Percentiles rank a stretch among this genome's conserved stretches.
These are phyloP conservation scores for Bolboschoenoplectus hybrid DNA, from an alignment of 202 grass and related monocot species.

Conservation along the genomic window DNA sequence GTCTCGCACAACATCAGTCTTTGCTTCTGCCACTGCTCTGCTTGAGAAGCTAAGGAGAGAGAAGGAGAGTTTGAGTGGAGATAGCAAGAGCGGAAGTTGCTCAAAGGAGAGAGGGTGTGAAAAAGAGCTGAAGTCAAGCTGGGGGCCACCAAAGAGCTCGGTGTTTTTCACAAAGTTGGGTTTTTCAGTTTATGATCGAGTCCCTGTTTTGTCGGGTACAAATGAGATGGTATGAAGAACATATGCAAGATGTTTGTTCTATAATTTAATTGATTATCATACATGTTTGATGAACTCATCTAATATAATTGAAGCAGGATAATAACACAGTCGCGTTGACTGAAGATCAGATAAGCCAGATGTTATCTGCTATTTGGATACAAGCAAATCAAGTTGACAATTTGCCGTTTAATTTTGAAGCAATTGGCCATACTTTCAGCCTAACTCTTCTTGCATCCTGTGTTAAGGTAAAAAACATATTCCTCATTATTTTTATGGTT, in stretches of 20 bases:
- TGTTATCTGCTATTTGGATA: constrained; percentile 90
- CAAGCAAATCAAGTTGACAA: constrained; percentile 83
- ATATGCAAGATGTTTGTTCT: neutral
- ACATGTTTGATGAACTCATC: neutral
- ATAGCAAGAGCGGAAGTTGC: constrained; percentile 56
- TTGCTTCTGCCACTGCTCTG: constrained; percentile 96
- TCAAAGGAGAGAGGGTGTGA: constrained; percentile 58
- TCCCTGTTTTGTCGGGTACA: constrained; percentile 48
- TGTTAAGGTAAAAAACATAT: constrained; percentile 57
- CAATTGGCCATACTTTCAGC: constrained; percentile 83
- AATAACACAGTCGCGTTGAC: constrained; percentile 61
- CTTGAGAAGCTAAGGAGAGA: constrained; percentile 97
- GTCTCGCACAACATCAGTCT: constrained; percentile 78
- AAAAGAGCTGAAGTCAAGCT: constrained; percentile 66
- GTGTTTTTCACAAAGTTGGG: constrained; percentile 85
- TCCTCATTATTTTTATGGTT: neutral
- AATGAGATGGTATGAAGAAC: constrained; percentile 48
- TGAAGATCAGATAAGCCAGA: constrained; percentile 86
- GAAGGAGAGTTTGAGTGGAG: constrained; percentile 73
- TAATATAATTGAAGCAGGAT: constrained; percentile 60
- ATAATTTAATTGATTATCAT: neutral
- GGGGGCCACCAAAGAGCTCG: constrained; percentile 53
- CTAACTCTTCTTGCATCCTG: constrained; percentile 76
- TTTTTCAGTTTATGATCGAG: constrained; percentile 72
- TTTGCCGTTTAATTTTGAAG: constrained; percentile 87